Evolutionary conservation across 352 stramenopile species (phyloP).

Genomic region (Globisporangium takayamanum): DNA sequence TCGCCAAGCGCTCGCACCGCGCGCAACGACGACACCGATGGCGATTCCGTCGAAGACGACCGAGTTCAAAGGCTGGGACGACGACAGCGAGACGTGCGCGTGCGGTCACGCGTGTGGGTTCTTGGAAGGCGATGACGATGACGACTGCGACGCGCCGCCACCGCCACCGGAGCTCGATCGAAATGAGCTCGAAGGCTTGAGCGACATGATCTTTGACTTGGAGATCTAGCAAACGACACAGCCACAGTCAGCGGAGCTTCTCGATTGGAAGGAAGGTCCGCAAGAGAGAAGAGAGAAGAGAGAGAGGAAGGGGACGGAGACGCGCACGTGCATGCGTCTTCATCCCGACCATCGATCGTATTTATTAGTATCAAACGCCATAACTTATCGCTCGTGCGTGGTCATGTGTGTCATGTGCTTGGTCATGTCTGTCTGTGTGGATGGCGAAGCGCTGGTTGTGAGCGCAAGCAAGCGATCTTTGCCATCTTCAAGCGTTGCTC

Average conservation of each 20-base stretch:
- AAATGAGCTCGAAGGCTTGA: constrained; percentile 10
- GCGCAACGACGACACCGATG: constrained; percentile 21
- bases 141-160: constrained; percentile 9
- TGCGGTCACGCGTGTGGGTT: constrained; percentile 38
- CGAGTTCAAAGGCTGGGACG: constrained; percentile 20
- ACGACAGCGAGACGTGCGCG: constrained; percentile 23
- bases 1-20: not conserved
- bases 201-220: constrained; percentile 64
- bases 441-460: no score
- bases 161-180: constrained; percentile 6
- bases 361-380: not conserved
- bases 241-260: not conserved
- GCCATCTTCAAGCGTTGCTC: not conserved
- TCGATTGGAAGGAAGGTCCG: not conserved
- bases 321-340: no score
- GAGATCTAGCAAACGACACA: constrained; percentile 32
- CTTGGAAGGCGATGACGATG: constrained; percentile 22
- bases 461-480: not conserved
- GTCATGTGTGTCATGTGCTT: not conserved
- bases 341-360: not conserved
- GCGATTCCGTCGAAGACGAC: constrained; percentile 23
- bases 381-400: not conserved
- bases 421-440: not conserved
- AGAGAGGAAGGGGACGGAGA: not conserved
- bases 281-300: not conserved